Evolutionary conservation across 2,329 filamentous ascomycete species (phyloP), one percentile per base, ranked within the genome.

Genomic region (Dactylellina drechsleri): DNA sequence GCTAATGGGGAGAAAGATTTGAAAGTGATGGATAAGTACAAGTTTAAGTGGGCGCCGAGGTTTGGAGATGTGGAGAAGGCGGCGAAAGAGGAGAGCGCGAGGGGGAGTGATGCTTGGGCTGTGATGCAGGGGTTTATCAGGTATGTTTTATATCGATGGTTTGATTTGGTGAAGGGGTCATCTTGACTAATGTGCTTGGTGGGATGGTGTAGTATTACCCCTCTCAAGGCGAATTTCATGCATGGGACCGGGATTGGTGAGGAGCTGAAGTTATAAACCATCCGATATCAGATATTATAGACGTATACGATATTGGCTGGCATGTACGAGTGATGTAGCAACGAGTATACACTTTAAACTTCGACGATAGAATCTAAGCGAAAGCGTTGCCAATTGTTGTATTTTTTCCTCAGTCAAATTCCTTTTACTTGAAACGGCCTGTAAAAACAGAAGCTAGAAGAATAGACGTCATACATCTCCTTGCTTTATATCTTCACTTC

Each of bases 181-280:
- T 45, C 3, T 3, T 78, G 71, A 68, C 50, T 66, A 73, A 43
- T 78, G 40, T 74, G 54, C 16, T 26, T 13, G 12, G 15, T 79
- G 31, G 23, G 23, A 23, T 36, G 31, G 5, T 1, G 77, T 80
- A 96, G 93, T 82, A 89, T 99, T 67, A 97, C 95, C 2, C 92
- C 94, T 13, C 82, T 98, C 78, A 92, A 91, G 82, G 93, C 94
- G 49, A 97, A 97, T 82, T 99, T 97, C 82, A 93, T 91, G 87
- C 92, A 94, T 81, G 86, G 87, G 10, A 83, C 85, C 45, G 84
- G 75, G 85, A 89, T 74, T 85, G 89, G 79, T 84, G 89, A 76
- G 86, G 89, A 80, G 85, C 86, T 97, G 81, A 89, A 90, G 85
- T 84, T 96, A 89, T 96, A 87, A 93, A 91, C 8, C 1, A n/a